Evolutionary conservation across 2,329 filamentous ascomycete species (phyloP), one percentile per base, ranked within the genome.

Genomic region (Aciculosporium take): DNA sequence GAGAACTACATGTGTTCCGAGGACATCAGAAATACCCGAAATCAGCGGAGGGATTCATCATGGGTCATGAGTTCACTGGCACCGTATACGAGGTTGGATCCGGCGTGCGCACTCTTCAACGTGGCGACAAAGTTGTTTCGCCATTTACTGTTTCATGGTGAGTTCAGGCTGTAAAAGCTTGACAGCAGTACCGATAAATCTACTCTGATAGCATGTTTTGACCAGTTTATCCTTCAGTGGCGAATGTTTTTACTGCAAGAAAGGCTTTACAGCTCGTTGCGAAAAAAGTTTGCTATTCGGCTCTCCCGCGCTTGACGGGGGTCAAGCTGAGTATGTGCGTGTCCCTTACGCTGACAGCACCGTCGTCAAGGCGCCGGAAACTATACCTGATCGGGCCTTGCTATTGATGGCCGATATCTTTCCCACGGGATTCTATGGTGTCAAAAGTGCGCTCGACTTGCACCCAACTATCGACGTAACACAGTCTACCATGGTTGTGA

Each of bases 381-480:
- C 49, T n/a, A 81, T 93, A 44, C 74, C 80, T 17, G 80, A 89
- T 50, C 73, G 82, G 48, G 77, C 77, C 28, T 68, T 93, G 37
- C 77, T 93, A 6, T 71, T 94, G 21, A 94, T 94, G 87, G 86
- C 84, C 13, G 87, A 94, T 56, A 93, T 94, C 52, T 94, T 91
- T 60, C 87, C 87, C 1, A 85, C 80, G 0, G 84, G 88, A 7
- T 94, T 77, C 63, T 94, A 88, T 51, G 87, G 84, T 6, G 84
- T 84, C 4, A 71, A 72, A 43, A 91, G 86, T 53, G 88, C 79
- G 6, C 81, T 94, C 58, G 74, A 74, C 43, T 63, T 79, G 53
- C 68, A 80, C 30, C 49, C 53, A 18, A 49, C 46, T n/a, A 46
- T 55, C 5, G 47, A 57, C 20, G 46, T 61, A n/a, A 53, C 57